A percentile compares a stretch with the other conserved stretches of the same genome.
These are phyloP conservation scores for Candida sp. DNA, from an alignment of 1,139 yeast species.

Conservation along the genomic window DNA sequence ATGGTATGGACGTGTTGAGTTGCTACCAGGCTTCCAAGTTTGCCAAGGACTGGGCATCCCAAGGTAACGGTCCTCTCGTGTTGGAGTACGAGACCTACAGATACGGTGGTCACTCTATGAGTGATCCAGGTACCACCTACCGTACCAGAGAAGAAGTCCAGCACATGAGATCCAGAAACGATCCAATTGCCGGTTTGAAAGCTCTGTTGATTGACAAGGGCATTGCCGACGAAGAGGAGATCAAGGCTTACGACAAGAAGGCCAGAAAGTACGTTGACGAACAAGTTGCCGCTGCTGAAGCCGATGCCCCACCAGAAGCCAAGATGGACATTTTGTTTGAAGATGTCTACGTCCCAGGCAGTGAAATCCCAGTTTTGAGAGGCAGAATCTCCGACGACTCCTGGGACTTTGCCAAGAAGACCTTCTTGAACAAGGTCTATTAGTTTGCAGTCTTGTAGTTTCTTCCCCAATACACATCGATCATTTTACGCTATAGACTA, in stretches of 20 bases:
- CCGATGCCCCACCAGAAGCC: slow-evolving; percentile 95
- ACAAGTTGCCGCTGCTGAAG: slow-evolving; percentile 94
- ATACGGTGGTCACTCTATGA: slow-evolving; percentile 99
- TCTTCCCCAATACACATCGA: too few relatives aligned
- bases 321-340: slow-evolving; percentile 93
- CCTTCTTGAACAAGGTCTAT: slow-evolving; percentile 61
- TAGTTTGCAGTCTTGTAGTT: slow-evolving; percentile 18
- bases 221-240: slow-evolving; percentile 92
- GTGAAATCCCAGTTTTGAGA: slow-evolving; percentile 91
- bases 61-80: slow-evolving; percentile 96
- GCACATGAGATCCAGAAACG: slow-evolving; percentile 98
- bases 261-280: slow-evolving; percentile 96
- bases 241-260: slow-evolving; percentile 92
- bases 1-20: slow-evolving; percentile 98
- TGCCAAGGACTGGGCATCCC: slow-evolving; percentile 94
- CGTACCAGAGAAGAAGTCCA: slow-evolving; percentile 99
- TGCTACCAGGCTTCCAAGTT: slow-evolving; percentile 95
- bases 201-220: slow-evolving; percentile 79
- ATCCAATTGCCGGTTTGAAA: slow-evolving; percentile 97
- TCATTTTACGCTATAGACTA: too few relatives aligned
- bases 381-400: slow-evolving; percentile 97
- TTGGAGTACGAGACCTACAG: slow-evolving; percentile 98
- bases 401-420: slow-evolving; percentile 82
- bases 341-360: slow-evolving; percentile 95
- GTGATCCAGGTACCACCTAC: slow-evolving; percentile 99